These are phyloP conservation scores for Nakaseomyces uthaithaninus DNA, from an alignment of 1,139 yeast species.

Conservation along the genomic window DNA sequence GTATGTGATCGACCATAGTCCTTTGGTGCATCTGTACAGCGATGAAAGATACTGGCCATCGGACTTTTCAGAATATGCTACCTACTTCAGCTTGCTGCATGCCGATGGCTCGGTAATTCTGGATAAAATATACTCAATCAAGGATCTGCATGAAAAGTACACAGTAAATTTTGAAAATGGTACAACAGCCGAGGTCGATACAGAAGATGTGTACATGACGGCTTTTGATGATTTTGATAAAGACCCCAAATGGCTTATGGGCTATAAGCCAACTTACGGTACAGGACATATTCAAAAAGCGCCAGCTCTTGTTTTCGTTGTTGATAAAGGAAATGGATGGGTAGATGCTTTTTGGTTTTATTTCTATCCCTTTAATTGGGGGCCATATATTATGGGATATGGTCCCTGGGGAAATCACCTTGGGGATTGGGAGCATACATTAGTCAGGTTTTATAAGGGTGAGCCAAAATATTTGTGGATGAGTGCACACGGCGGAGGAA, in stretches of 20 bases:
- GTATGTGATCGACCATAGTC: constrained; percentile 68
- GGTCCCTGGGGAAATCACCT: constrained; percentile 97
- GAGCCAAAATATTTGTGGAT: constrained; percentile 90
- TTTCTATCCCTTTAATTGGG: constrained; percentile 87
- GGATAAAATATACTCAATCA: constrained; percentile 29
- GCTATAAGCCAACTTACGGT: constrained; percentile 57
- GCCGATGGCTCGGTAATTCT: constrained; percentile 13
- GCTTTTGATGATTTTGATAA: constrained; percentile 59
- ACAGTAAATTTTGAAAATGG: constrained; percentile 17
- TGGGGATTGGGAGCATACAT: constrained; percentile 97
- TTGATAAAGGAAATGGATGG: constrained; percentile 88
- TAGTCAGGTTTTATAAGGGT: constrained; percentile 77
- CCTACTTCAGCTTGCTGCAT: constrained; percentile 45
- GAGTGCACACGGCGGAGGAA: constrained; percentile 98
- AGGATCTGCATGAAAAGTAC: constrained; percentile 20
- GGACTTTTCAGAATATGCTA: constrained; percentile 62
- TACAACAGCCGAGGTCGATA: constrained; percentile 16
- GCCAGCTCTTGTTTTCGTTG: constrained; percentile 74
- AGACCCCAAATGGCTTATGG: constrained; percentile 79
- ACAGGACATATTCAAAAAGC: constrained; percentile 67
- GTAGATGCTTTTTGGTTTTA: constrained; percentile 92
- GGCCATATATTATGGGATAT: constrained; percentile 94
- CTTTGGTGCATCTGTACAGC: constrained; percentile 76
- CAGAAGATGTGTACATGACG: constrained; percentile 44
- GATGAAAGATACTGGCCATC: constrained; percentile 86